A percentile compares a stretch with the other conserved stretches of the same genome.
Evolutionary conservation across 306 rosid species (phyloP).

Genomic region (Vicia villosa): DNA sequence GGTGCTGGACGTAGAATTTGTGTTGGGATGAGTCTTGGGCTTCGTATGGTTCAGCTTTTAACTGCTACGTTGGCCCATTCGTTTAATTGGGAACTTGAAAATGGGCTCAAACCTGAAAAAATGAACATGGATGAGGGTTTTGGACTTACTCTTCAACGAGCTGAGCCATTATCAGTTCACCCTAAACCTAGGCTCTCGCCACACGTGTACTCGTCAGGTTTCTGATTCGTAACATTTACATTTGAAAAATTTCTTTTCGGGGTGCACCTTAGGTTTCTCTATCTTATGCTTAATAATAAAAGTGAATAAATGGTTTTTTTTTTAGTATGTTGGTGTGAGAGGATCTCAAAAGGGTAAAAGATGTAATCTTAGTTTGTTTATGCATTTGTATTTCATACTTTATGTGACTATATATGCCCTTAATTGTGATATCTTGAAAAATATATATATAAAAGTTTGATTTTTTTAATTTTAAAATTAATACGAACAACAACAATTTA

Average conservation of each 20-base stretch:
- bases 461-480: too few relatives aligned
- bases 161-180: conserved; percentile 51
- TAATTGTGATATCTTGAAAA: too few relatives aligned
- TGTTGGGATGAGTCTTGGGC: conserved; percentile 70
- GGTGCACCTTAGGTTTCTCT: background rate
- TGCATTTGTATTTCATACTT: background rate
- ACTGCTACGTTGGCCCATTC: conserved; percentile 67
- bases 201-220: conserved; percentile 34
- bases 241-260: background rate
- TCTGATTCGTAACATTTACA: background rate
- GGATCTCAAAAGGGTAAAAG: background rate
- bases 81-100: conserved; percentile 57
- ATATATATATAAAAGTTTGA: too few relatives aligned
- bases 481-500: too few relatives aligned
- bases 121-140: conserved; percentile 77
- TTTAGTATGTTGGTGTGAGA: background rate
- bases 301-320: background rate
- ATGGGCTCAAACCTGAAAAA: conserved; percentile 48
- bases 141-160: conserved; percentile 76
- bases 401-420: background rate
- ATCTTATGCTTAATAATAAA: background rate
- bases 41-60: conserved; percentile 68
- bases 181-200: conserved; percentile 56
- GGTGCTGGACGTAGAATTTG: conserved; percentile 92
- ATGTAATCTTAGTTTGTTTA: background rate